Percentiles rank a stretch among this genome's conserved stretches.
Evolutionary conservation across 2,329 filamentous ascomycete species (phyloP).

Genomic region (Chrysoporthe austroafricana): DNA sequence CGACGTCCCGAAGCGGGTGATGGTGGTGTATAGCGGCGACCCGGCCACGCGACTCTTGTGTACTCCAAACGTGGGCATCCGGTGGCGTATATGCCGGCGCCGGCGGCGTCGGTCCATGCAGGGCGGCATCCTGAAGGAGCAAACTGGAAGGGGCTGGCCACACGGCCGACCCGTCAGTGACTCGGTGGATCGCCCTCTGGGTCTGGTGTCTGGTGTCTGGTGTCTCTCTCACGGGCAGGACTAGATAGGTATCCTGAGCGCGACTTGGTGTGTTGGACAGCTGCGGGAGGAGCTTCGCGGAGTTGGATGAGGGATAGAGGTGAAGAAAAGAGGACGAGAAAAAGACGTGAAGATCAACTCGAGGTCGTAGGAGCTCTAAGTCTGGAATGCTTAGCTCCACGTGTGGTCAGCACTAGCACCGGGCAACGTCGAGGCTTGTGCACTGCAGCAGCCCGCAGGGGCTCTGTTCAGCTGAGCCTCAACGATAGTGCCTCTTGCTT

Average conservation of each 20-base stretch:
- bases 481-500: background rate
- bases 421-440: constrained; percentile 21
- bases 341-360: background rate
- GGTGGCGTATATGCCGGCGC: constrained; percentile 19
- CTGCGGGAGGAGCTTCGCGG: background rate
- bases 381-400: constrained; percentile 5
- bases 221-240: no score
- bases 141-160: background rate
- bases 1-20: constrained; percentile 5
- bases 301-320: background rate
- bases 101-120: constrained; percentile 8
- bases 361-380: background rate
- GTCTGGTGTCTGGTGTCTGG: background rate
- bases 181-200: background rate
- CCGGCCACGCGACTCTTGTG: constrained; percentile 13
- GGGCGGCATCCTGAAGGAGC: background rate
- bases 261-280: no score
- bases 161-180: background rate
- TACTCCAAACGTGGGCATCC: constrained; percentile 20
- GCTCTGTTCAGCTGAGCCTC: constrained; percentile 27
- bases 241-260: no score
- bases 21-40: constrained; percentile 7
- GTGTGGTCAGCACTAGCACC: constrained; percentile 26
- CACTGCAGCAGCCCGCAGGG: constrained; percentile 15
- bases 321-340: background rate